phyloP scores from a whole-genome alignment of 148 eudicot genomes.

The Agrostemma githago region DNA sequence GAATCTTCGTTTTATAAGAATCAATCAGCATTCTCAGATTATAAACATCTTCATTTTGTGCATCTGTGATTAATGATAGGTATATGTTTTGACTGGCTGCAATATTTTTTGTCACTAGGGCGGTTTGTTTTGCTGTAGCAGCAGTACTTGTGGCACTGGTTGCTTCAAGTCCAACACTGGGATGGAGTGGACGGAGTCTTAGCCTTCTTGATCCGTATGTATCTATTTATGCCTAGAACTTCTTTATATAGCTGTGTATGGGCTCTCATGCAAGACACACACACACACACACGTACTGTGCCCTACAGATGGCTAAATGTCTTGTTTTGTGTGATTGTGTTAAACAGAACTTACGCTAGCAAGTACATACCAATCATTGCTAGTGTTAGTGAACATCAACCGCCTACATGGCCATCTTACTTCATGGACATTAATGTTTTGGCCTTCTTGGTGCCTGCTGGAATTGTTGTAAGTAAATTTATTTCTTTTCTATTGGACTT shows the following conservation, averaged over 20 bases:
- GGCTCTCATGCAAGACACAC: not conserved
- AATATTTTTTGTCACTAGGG: constrained; percentile 42
- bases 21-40: not conserved
- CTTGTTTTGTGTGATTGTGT: constrained; percentile 10
- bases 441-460: constrained; percentile 99
- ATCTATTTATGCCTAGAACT: constrained; percentile 7
- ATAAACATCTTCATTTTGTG: not conserved
- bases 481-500: not conserved
- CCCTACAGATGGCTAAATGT: not conserved
- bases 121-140: constrained; percentile 63
- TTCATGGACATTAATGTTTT: constrained; percentile 97
- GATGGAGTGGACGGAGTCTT: constrained; percentile 98
- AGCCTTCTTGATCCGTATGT: constrained; percentile 98
- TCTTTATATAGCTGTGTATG: not conserved
- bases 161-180: constrained; percentile 96
- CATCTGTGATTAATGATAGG: not conserved
- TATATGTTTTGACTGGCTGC: constrained; percentile 13
- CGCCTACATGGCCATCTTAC: constrained; percentile 99
- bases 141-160: constrained; percentile 80
- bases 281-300: not conserved
- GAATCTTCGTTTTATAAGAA: not conserved
- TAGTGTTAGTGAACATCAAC: constrained; percentile 99
- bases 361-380: constrained; percentile 98
- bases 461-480: constrained; percentile 72
- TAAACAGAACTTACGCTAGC: constrained; percentile 92